Evolutionary conservation across 2,329 filamentous ascomycete genomes (phyloP).

Genomic region (Cladosporium velox): DNA sequence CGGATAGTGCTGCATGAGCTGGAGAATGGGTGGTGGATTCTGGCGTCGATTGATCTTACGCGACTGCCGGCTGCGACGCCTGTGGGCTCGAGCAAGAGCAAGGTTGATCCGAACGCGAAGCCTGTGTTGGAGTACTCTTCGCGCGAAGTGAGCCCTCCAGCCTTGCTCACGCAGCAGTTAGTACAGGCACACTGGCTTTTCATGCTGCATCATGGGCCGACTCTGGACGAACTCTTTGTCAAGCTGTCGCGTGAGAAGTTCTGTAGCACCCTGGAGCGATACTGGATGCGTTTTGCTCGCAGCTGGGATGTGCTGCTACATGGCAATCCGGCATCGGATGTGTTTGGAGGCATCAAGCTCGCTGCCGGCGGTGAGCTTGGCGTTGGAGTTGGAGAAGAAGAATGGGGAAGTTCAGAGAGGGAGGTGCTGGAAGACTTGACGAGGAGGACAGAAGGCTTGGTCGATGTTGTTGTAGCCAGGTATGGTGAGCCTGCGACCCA

Average conservation of each 20-base stretch:
- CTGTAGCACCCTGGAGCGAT: slow-evolving; percentile 70
- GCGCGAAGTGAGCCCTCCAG: slow-evolving; percentile 81
- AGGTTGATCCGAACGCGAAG: slow-evolving; percentile 24
- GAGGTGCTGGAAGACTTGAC: slow-evolving; percentile 91
- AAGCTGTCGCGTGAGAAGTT: slow-evolving; percentile 69
- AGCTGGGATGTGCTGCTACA: slow-evolving; percentile 87
- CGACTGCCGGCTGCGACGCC: slow-evolving; percentile 58
- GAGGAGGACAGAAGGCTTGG: slow-evolving; percentile 74
- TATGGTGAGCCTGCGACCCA: slow-evolving; percentile 64
- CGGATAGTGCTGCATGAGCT: slow-evolving; percentile 83
- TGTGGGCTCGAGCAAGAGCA: slow-evolving; percentile 27
- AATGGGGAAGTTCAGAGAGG: slow-evolving; percentile 88
- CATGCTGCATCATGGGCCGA: slow-evolving; percentile 80
- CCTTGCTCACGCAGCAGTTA: slow-evolving; percentile 77
- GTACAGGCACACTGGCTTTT: slow-evolving; percentile 81
- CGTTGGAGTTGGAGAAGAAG: slow-evolving; percentile 91
- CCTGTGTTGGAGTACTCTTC: slow-evolving; percentile 76
- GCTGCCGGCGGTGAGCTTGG: slow-evolving; percentile 89
- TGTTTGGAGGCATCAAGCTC: slow-evolving; percentile 83
- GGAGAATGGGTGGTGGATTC: slow-evolving; percentile 91
- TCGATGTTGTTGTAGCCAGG: slow-evolving; percentile 84
- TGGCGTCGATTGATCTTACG: slow-evolving; percentile 86
- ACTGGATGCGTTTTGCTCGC: slow-evolving; percentile 71
- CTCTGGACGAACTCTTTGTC: slow-evolving; percentile 69
- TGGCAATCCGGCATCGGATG: slow-evolving; percentile 78